A percentile compares a stretch with the other conserved stretches of the same genome.
Conservation (phyloP, 2,329 filamentous ascomycete species). For the Trichoderma koningii region DNA sequence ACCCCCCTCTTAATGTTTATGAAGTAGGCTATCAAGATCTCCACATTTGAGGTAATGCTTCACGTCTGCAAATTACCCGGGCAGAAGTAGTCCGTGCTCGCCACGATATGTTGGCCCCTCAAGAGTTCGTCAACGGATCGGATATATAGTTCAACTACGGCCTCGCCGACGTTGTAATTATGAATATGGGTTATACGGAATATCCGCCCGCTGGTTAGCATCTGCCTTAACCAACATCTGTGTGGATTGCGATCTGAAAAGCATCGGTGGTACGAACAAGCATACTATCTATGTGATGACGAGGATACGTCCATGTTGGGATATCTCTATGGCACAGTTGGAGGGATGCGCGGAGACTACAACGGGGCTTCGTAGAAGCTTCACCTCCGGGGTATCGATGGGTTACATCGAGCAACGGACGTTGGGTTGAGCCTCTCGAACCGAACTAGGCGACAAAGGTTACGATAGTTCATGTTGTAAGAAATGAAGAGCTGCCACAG, state of each 20-base stretch:
- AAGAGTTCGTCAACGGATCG: neutral
- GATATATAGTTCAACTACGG: neutral
- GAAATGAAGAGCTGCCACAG: too few relatives aligned
- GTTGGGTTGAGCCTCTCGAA: too few relatives aligned
- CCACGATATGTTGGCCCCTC: neutral
- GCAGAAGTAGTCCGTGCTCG: neutral
- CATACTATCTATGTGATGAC: neutral
- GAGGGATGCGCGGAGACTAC: slow-evolving; percentile 8
- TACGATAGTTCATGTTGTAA: too few relatives aligned
- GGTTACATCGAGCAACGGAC: too few relatives aligned
- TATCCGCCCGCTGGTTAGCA: neutral
- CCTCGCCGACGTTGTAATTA: neutral
- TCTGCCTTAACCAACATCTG: neutral
- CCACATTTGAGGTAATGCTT: neutral
- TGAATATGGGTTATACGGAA: slow-evolving; percentile 6
- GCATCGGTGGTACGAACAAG: neutral
- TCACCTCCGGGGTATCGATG: too few relatives aligned
- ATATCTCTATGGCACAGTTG: neutral
- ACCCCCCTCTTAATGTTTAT: neutral
- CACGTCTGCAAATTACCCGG: neutral
- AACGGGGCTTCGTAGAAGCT: neutral
- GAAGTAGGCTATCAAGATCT: neutral
- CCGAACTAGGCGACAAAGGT: too few relatives aligned
- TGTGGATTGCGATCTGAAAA: neutral
- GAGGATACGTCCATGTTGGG: neutral